phyloP scores from a whole-genome alignment of 306 rosid species.

The peach (Prunus persica) region Prunus_persica_NCBIv2 NC_034013.1:10668501-10669000 shows the following conservation, averaged over 20 bases:
- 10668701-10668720: not conserved
- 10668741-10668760: slow-evolving; percentile 80
- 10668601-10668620: not conserved
- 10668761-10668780: slow-evolving; percentile 90
- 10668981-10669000: not conserved
- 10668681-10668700: not conserved
- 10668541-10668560: not conserved
- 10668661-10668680: not conserved
- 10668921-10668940: not conserved
- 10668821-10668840: slow-evolving; percentile 53
- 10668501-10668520: not conserved
- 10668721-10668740: slow-evolving; percentile 4
- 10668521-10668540: not conserved
- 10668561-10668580: not conserved
- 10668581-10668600: not conserved
- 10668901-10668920: not conserved
- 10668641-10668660: not conserved
- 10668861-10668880: not conserved
- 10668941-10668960: not conserved
- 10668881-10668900: not conserved
- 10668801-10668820: slow-evolving; percentile 80
- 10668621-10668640: not conserved
- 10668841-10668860: slow-evolving; percentile 5
- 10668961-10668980: not conserved
- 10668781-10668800: slow-evolving; percentile 72